Conservation (phyloP, 352 stramenopile genomes). For the Detonula confervacea region DNA sequence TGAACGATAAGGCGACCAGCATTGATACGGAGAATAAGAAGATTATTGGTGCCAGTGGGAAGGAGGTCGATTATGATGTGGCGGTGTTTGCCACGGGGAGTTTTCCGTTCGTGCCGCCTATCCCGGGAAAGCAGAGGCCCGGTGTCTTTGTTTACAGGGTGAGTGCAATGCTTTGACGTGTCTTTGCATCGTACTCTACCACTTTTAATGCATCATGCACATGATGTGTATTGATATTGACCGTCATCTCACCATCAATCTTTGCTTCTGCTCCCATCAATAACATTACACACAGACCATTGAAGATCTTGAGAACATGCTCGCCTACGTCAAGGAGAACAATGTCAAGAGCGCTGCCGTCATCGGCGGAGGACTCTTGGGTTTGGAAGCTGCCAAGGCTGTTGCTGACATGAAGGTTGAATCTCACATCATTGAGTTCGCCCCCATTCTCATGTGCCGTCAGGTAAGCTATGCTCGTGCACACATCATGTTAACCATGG, state of each 20-base stretch:
- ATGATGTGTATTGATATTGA: no score
- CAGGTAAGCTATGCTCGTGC: constrained; percentile 59
- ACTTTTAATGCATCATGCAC: no score
- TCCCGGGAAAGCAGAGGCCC: constrained; percentile 86
- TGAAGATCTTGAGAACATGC: constrained; percentile 90
- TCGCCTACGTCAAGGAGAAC: constrained; percentile 87
- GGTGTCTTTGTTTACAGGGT: constrained; percentile 92
- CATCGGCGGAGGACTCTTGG: constrained; percentile 88
- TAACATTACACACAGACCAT: constrained; percentile 81
- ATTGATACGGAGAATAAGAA: constrained; percentile 88
- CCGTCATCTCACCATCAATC: no score
- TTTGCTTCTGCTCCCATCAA: constrained; percentile 10
- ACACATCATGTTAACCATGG: no score
- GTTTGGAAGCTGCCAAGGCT: constrained; percentile 88
- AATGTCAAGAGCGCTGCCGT: constrained; percentile 83
- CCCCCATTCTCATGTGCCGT: constrained; percentile 91
- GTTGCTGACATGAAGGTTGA: constrained; percentile 90
- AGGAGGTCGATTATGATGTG: constrained; percentile 88
- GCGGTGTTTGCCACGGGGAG: constrained; percentile 90
- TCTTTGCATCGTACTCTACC: no score
- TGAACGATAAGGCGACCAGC: constrained; percentile 85
- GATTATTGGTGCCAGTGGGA: constrained; percentile 78
- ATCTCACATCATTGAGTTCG: constrained; percentile 91
- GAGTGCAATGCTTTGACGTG: constrained; percentile 17
- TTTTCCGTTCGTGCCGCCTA: constrained; percentile 88